Base-by-base conservation (phyloP, 1,284 basidiomycete species). In the Sporisorium exsertum region DNA sequence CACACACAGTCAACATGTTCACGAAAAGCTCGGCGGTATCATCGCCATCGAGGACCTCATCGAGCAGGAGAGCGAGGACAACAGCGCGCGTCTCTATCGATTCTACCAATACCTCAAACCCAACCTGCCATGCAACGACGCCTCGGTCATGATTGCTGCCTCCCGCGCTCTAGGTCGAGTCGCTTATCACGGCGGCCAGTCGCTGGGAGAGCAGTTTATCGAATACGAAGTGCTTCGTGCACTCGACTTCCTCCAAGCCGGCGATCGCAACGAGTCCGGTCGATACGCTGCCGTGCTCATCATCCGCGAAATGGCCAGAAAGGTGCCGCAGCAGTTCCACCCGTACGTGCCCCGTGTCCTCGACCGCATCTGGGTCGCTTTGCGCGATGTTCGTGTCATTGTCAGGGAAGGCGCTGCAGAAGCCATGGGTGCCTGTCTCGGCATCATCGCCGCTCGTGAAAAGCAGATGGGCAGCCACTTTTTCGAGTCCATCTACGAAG, bases 91-190 rank as follows among this genome's bases (percentile, higher is more conserved):
- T 90, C 89, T 94, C 42, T 94, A 92, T 86, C 90, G 93, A 42
- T 92, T 94, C 86, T 95, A 93, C 88, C 94, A 94, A 87, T 95
- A 94, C 87, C 92, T 94, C 86, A 94, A 94, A 83, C 90, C 91
- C 51, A 89, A 94, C 26, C 89, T 94, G 20, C 93, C 93, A 8
- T 92, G 92, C 83, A 89, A 90, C 72, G 94, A 95, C 84, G 89
- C 92, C 79, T 92, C 91, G 84, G 91, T 95, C 80, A 95, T 94
- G 93, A 88, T 94, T 52, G 91, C 92, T 1, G 93, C 93, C 2
- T 93, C 93, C 24, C 93, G 93, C 83, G 93, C 92, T 2, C 89
- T 94, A 24, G 93, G 93, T 0, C 89, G 91, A 74, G 93, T 94
- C 76, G 92, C 92, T 33, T 90, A 91, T 67, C 91, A 92, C 63